These are phyloP conservation scores for Naganishia friedmannii DNA, from an alignment of 768 basidiomycete genomes.

Conservation along the genomic window DNA sequence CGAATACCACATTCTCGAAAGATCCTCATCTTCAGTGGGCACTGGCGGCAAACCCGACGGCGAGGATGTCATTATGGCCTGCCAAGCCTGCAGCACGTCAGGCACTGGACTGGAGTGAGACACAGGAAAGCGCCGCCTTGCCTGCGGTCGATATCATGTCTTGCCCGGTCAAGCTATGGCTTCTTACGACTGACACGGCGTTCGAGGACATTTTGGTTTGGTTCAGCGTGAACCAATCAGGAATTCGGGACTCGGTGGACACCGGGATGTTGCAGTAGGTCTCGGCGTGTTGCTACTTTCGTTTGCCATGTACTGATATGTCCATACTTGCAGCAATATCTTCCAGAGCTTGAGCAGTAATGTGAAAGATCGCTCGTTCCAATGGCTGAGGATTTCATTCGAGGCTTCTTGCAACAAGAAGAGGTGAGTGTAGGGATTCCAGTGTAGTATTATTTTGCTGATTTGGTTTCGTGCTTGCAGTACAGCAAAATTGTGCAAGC, in stretches of 20 bases:
- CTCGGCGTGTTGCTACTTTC: not conserved
- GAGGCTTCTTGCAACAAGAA: constrained; percentile 22
- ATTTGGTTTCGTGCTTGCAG: constrained; percentile 28
- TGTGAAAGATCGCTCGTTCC: constrained; percentile 4
- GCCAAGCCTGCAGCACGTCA: not conserved
- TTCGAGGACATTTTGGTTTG: constrained; percentile 36
- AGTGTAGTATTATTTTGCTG: not conserved
- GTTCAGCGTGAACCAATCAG: constrained; percentile 37
- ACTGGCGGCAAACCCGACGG: constrained; percentile 30
- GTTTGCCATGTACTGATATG: not conserved
- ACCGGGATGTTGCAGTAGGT: not conserved
- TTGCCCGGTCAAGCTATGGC: constrained; percentile 42
- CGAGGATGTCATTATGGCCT: constrained; percentile 38
- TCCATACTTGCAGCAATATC: constrained; percentile 31
- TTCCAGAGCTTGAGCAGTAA: constrained; percentile 26
- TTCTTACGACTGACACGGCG: constrained; percentile 37
- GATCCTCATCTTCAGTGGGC: constrained; percentile 50
- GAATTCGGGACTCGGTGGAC: not conserved
- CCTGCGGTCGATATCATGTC: constrained; percentile 41
- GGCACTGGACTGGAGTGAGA: constrained; percentile 49
- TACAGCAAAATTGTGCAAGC: constrained; percentile 52
- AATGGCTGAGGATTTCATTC: constrained; percentile 11
- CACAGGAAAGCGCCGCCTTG: constrained; percentile 26
- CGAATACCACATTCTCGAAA: constrained; percentile 43
- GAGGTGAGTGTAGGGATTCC: not conserved